Evolutionary conservation across 2,329 filamentous ascomycete species (phyloP).

Genomic region (Epicoccum sorghinum): DNA sequence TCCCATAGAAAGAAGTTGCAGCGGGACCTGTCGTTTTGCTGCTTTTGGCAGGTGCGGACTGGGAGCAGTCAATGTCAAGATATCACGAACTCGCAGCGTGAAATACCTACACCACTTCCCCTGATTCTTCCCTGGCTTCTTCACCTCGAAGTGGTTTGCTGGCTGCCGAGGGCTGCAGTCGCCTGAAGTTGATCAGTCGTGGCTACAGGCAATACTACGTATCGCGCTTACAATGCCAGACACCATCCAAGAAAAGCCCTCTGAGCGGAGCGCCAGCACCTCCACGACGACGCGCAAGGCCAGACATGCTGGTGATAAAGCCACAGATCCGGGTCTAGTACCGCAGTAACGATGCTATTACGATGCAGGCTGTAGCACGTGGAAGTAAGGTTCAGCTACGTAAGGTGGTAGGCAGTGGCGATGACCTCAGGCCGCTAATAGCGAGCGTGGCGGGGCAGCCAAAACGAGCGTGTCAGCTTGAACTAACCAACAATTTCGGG

Average conservation of each 20-base stretch:
- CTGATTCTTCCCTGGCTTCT: conserved; percentile 63
- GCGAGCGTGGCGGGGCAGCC: no score
- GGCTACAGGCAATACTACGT: background rate
- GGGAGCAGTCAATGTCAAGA: conserved; percentile 18
- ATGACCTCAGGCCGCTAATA: no score
- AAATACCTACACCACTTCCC: conserved; percentile 56
- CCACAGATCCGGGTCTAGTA: background rate
- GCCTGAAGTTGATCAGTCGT: conserved; percentile 42
- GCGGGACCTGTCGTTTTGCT: conserved; percentile 48
- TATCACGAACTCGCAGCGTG: background rate
- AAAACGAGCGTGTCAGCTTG: no score
- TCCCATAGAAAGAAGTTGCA: conserved; percentile 67
- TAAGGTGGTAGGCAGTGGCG: background rate
- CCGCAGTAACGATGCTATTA: no score
- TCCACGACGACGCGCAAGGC: conserved; percentile 11
- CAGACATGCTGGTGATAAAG: conserved; percentile 29
- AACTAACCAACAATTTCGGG: no score
- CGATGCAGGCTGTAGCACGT: background rate
- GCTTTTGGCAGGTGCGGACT: conserved; percentile 64
- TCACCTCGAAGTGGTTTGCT: conserved; percentile 62
- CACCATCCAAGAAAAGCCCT: conserved; percentile 32
- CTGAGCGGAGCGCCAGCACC: conserved; percentile 17
- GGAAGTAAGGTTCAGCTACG: background rate
- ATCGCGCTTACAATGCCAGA: conserved; percentile 36
- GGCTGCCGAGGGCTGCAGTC: conserved; percentile 62